A percentile compares a stretch with the other conserved stretches of the same genome.
Evolutionary conservation across 495 filamentous ascomycete genomes (phyloP).

Genomic region (Hypoxylon fuscum): DNA sequence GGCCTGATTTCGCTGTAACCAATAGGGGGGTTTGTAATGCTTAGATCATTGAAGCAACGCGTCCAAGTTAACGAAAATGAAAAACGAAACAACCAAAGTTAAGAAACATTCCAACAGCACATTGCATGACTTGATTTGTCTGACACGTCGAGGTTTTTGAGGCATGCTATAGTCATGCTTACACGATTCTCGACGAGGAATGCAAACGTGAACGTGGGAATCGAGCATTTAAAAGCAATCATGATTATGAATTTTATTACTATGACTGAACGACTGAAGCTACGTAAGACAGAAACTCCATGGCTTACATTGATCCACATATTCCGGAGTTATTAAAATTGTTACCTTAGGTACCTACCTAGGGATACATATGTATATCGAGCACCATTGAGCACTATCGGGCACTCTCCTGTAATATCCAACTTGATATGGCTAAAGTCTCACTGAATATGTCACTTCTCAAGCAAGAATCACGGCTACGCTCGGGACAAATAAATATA

Average conservation of each 20-base stretch:
- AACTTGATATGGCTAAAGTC: too few species aligned
- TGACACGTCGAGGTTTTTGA: not conserved
- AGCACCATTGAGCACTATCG: too few species aligned
- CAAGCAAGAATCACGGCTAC: too few species aligned
- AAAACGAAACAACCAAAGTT: slow-evolving; percentile 1
- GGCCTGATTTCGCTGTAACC: slow-evolving; percentile 11
- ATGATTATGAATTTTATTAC: not conserved
- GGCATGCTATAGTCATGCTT: not conserved
- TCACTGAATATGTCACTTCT: too few species aligned
- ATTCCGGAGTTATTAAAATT: slow-evolving; percentile 6
- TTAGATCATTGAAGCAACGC: too few species aligned
- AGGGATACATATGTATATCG: too few species aligned
- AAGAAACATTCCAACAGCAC: slow-evolving; percentile 18
- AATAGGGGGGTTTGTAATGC: slow-evolving; percentile 10
- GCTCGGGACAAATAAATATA: too few species aligned
- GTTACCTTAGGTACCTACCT: too few species aligned
- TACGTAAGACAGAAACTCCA: not conserved
- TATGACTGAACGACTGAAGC: too few species aligned
- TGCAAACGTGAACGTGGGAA: not conserved
- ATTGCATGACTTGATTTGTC: slow-evolving; percentile 3
- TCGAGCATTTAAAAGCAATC: not conserved
- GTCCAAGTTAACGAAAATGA: not conserved
- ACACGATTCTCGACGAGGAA: not conserved
- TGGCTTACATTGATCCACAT: slow-evolving; percentile 3
- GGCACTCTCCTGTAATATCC: too few species aligned